Percentiles rank a stretch among this genome's conserved stretches.
Evolutionary conservation across 2,329 filamentous ascomycete species (phyloP).

Genomic region (Colletotrichum caudatum): DNA sequence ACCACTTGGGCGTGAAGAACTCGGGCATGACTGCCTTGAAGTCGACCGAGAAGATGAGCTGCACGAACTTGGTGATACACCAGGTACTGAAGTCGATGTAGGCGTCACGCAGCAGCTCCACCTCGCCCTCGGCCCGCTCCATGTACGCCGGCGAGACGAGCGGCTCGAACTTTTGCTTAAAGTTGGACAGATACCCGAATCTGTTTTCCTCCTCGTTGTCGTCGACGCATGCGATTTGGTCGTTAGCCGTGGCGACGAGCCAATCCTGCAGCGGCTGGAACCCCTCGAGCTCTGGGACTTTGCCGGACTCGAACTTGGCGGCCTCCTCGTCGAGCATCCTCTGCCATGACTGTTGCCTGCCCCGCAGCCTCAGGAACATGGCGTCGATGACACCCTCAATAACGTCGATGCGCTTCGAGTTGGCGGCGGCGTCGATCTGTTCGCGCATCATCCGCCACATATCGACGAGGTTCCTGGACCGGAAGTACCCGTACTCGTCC

Average conservation of each 20-base stretch:
- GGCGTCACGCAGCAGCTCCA: slow-evolving; percentile 83
- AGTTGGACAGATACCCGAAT: slow-evolving; percentile 85
- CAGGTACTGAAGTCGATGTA: slow-evolving; percentile 96
- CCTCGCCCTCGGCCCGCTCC: slow-evolving; percentile 78
- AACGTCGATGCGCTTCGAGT: slow-evolving; percentile 88
- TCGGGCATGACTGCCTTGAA: slow-evolving; percentile 85
- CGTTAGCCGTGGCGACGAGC: slow-evolving; percentile 96
- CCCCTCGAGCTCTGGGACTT: slow-evolving; percentile 68
- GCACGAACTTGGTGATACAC: slow-evolving; percentile 88
- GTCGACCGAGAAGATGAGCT: slow-evolving; percentile 90
- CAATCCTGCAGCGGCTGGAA: slow-evolving; percentile 92
- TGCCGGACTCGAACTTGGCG: slow-evolving; percentile 73
- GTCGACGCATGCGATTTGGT: slow-evolving; percentile 98
- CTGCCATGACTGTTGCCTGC: slow-evolving; percentile 88
- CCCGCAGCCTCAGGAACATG: slow-evolving; percentile 89
- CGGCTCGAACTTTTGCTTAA: slow-evolving; percentile 84
- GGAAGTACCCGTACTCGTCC: slow-evolving; percentile 90
- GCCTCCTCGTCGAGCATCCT: slow-evolving; percentile 89
- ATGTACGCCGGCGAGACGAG: slow-evolving; percentile 85
- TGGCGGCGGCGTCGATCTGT: slow-evolving; percentile 86
- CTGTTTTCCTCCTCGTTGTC: slow-evolving; percentile 83
- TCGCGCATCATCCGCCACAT: slow-evolving; percentile 98
- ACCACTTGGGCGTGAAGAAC: slow-evolving; percentile 94
- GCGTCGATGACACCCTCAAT: slow-evolving; percentile 95
- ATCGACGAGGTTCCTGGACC: slow-evolving; percentile 90